phyloP scores from a whole-genome alignment of 2,329 filamentous ascomycete genomes.

The Fusarium mangiferae region DNA sequence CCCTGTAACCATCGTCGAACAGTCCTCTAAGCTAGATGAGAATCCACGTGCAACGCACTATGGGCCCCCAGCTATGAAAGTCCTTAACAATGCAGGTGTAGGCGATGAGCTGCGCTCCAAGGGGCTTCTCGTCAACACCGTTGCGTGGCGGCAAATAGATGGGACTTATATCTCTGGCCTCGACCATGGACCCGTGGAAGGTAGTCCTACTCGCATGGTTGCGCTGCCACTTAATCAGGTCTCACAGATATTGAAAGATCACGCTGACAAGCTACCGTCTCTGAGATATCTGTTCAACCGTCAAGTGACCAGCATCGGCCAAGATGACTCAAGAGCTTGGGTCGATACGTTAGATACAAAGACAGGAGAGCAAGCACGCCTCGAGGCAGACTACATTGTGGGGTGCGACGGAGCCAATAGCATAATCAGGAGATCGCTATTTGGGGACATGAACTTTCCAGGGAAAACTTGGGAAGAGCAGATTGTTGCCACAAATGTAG shows the following conservation, averaged over 20 bases:
- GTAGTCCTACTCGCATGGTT: slow-evolving; percentile 2
- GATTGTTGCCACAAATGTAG: slow-evolving; percentile 71
- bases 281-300: slow-evolving; percentile 50
- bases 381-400: slow-evolving; percentile 61
- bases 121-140: background rate
- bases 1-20: slow-evolving; percentile 4
- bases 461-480: slow-evolving; percentile 69
- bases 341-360: slow-evolving; percentile 50
- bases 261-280: slow-evolving; percentile 44
- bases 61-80: background rate
- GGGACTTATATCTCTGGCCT: slow-evolving; percentile 2
- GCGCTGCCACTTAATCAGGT: slow-evolving; percentile 7
- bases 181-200: background rate
- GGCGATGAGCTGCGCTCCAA: slow-evolving; percentile 9
- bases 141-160: slow-evolving; percentile 10
- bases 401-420: slow-evolving; percentile 67
- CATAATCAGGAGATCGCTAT: slow-evolving; percentile 59
- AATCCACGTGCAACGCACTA: slow-evolving; percentile 27
- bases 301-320: slow-evolving; percentile 48
- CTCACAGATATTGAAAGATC: background rate
- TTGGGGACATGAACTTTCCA: slow-evolving; percentile 63
- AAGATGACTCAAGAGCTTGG: slow-evolving; percentile 58
- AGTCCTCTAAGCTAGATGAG: background rate
- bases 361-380: slow-evolving; percentile 44
- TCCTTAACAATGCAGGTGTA: slow-evolving; percentile 11